A percentile compares a stretch with the other conserved stretches of the same genome.
Conservation (phyloP, 805 yeast species). For the Starmerella tilneyi region DNA sequence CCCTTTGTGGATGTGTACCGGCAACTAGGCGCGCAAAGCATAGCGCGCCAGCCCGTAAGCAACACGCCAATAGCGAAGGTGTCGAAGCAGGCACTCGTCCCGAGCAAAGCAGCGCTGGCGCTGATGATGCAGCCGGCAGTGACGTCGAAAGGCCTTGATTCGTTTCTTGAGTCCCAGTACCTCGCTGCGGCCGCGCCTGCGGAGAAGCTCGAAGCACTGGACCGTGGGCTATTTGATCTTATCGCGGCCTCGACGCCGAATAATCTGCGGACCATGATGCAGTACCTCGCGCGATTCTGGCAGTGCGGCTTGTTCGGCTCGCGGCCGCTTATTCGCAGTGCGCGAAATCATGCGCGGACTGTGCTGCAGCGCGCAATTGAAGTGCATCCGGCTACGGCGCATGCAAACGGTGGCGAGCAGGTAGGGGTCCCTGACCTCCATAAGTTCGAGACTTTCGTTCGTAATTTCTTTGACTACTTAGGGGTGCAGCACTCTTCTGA, state of each 20-base stretch:
- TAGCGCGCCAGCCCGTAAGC: neutral
- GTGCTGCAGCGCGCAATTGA: conserved; percentile 25
- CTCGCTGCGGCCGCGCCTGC: conserved; percentile 12
- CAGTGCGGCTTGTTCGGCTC: conserved; percentile 23
- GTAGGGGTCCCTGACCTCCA: conserved; percentile 26
- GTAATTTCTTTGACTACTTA: conserved; percentile 20
- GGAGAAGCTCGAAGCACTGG: conserved; percentile 18
- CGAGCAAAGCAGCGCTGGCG: conserved; percentile 10
- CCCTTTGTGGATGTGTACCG: conserved; percentile 8
- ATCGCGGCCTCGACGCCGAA: conserved; percentile 21
- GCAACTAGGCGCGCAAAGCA: neutral
- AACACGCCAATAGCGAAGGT: too few species aligned
- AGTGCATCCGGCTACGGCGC: conserved; percentile 23
- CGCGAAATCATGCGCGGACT: conserved; percentile 24
- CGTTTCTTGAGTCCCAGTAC: conserved; percentile 21
- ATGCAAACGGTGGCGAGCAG: conserved; percentile 21
- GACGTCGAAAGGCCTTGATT: conserved; percentile 22
- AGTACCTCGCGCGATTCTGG: conserved; percentile 26
- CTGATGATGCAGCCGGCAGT: conserved; percentile 20
- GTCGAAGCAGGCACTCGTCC: neutral
- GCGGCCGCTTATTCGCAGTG: conserved; percentile 22
- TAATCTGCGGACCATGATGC: conserved; percentile 26
- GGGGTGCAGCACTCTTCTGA: conserved; percentile 9
- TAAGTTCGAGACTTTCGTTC: conserved; percentile 24
- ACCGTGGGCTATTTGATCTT: conserved; percentile 22